Conservation (phyloP, 208 protist species). For the Acanthamoeba sp. region DNA sequence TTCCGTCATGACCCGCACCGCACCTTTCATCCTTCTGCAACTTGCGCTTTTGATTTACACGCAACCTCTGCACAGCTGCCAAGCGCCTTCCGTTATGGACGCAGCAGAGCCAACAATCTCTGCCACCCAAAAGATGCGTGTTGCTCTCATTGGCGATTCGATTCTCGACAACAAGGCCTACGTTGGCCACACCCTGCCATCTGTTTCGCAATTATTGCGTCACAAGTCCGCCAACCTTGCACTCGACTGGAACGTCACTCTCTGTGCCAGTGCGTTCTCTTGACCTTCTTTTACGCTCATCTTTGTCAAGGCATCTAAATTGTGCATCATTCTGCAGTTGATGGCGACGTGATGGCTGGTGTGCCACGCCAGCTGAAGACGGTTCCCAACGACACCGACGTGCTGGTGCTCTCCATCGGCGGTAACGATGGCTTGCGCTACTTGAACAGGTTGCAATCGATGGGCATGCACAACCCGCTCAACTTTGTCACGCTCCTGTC, state of each 20-base stretch:
- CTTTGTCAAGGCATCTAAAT: not conserved
- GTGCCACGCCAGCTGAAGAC: slow-evolving; percentile 41
- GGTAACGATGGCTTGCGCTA: slow-evolving; percentile 44
- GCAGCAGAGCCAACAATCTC: too few relatives aligned
- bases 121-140: not conserved
- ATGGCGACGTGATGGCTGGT: slow-evolving; percentile 33
- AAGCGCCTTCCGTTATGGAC: too few relatives aligned
- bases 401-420: slow-evolving; percentile 57
- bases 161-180: slow-evolving; percentile 70
- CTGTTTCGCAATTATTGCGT: not conserved
- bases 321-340: not conserved
- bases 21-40: too few relatives aligned
- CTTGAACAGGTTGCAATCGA: not conserved
- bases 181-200: not conserved
- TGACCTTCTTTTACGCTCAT: not conserved
- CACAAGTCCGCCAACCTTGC: not conserved
- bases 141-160: slow-evolving; percentile 31
- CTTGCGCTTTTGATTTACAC: too few relatives aligned
- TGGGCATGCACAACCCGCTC: slow-evolving; percentile 5
- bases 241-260: slow-evolving; percentile 22
- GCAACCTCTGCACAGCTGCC: too few relatives aligned
- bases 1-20: too few relatives aligned
- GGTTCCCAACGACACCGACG: slow-evolving; percentile 18
- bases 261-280: not conserved
- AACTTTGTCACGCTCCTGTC: not conserved